phyloP scores from a whole-genome alignment of 805 yeast genomes.

The Cyberlindnera maritima region DNA sequence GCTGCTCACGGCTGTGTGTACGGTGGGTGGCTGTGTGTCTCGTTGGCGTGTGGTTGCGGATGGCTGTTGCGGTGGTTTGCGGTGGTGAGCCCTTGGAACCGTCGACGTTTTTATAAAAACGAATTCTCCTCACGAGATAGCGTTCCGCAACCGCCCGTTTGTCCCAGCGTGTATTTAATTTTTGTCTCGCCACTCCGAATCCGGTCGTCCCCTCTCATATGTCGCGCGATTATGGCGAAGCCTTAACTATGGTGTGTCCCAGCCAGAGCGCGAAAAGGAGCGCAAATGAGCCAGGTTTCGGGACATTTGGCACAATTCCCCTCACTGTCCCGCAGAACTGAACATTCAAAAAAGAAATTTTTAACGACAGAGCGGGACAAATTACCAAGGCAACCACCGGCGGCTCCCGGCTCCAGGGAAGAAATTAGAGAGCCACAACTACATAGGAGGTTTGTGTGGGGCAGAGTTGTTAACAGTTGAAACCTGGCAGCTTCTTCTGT shows the following conservation, averaged over 20 bases:
- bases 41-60: not conserved
- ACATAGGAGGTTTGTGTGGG: too few species aligned
- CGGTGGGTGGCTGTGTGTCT: not conserved
- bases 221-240: too few species aligned
- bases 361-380: not conserved
- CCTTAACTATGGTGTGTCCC: not conserved
- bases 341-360: not conserved
- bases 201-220: not conserved
- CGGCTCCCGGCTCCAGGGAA: too few species aligned
- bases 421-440: too few species aligned
- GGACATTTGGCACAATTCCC: not conserved
- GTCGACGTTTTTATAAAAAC: constrained; percentile 1
- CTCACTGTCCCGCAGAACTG: not conserved
- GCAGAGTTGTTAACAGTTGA: too few species aligned
- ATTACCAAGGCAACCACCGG: not conserved
- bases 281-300: not conserved
- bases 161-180: not conserved
- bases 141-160: not conserved
- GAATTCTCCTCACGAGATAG: constrained; percentile 1
- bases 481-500: too few species aligned
- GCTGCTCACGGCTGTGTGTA: not conserved
- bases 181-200: too few species aligned
- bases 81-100: not conserved
- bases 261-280: not conserved
- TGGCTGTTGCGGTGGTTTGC: not conserved